A percentile compares a stretch with the other conserved stretches of the same genome.
phyloP scores from a whole-genome alignment of 2,329 filamentous ascomycete genomes.

The Aspergillus latus region DNA sequence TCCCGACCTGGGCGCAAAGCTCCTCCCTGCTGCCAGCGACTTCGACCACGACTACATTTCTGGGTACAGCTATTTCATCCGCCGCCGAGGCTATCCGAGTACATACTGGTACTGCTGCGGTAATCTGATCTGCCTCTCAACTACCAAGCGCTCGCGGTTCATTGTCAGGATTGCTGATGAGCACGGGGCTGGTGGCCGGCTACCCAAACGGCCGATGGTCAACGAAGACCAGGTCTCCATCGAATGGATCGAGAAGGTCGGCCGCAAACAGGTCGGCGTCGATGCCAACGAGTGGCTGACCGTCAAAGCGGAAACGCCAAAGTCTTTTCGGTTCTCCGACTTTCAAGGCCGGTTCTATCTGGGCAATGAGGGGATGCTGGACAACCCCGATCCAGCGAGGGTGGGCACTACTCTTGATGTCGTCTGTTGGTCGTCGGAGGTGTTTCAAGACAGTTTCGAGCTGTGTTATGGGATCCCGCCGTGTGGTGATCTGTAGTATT shows the following conservation, averaged over 20 bases:
- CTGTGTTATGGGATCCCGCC: slow-evolving; percentile 6
- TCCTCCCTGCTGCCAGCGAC: not conserved
- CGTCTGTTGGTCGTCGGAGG: slow-evolving; percentile 1
- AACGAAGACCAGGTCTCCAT: not conserved
- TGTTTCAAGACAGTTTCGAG: slow-evolving; percentile 9
- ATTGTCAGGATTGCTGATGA: not conserved
- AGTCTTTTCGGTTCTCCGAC: slow-evolving; percentile 1
- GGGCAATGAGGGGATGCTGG: not conserved
- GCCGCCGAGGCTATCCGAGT: slow-evolving; percentile 3
- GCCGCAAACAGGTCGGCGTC: not conserved
- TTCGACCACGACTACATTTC: slow-evolving; percentile 7
- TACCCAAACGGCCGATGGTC: not conserved
- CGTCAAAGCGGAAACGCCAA: not conserved
- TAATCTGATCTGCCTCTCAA: slow-evolving; percentile 7
- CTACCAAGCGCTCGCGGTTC: slow-evolving; percentile 4
- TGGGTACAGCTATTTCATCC: slow-evolving; percentile 7
- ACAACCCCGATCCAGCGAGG: not conserved
- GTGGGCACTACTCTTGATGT: not conserved
- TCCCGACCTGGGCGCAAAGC: not conserved
- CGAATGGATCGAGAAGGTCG: slow-evolving; percentile 3
- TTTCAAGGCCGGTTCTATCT: slow-evolving; percentile 2
- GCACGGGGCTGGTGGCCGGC: too few relatives aligned
- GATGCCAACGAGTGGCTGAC: not conserved
- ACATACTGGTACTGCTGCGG: slow-evolving; percentile 10
- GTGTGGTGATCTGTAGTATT: not conserved